These are phyloP conservation scores for Mortierella sp. DNA, from an alignment of 371 early-diverging fungal species.

Conservation along the genomic window DNA sequence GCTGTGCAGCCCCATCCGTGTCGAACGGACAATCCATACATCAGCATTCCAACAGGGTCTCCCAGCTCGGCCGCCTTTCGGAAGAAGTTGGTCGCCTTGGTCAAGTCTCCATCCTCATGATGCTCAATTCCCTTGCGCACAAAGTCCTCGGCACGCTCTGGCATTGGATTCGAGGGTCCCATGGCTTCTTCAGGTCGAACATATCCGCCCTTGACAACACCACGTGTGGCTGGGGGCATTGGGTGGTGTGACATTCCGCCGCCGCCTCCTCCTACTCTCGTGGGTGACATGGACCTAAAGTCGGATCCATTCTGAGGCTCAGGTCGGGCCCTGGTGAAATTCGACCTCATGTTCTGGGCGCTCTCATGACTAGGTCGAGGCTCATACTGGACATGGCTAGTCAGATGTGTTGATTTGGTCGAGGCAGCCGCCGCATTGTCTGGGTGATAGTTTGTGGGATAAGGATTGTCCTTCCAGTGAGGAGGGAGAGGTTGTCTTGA, in stretches of 20 bases:
- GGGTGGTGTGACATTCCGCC: slow-evolving; percentile 18
- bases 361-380: slow-evolving; percentile 45
- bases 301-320: slow-evolving; percentile 5
- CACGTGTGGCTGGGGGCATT: slow-evolving; percentile 17
- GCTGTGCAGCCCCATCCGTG: slow-evolving; percentile 91
- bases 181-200: slow-evolving; percentile 52
- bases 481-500: slow-evolving; percentile 5
- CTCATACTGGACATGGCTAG: slow-evolving; percentile 4
- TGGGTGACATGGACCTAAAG: slow-evolving; percentile 12
- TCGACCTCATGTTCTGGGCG: slow-evolving; percentile 21
- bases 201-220: slow-evolving; percentile 36
- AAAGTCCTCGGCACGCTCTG: slow-evolving; percentile 60
- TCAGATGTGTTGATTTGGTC: not conserved
- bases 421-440: not conserved
- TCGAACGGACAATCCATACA: slow-evolving; percentile 90
- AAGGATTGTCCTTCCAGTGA: slow-evolving; percentile 6
- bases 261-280: slow-evolving; percentile 9
- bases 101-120: slow-evolving; percentile 80
- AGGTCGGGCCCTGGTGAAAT: not conserved
- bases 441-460: slow-evolving; percentile 4
- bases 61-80: slow-evolving; percentile 78
- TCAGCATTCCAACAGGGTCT: slow-evolving; percentile 83
- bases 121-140: slow-evolving; percentile 64
- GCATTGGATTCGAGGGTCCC: slow-evolving; percentile 51
- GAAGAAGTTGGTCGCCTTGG: slow-evolving; percentile 85